Evolutionary conservation across 805 yeast genomes (phyloP), one percentile per base, ranked within the genome.

Genomic region (Teunomyces atbi): DNA sequence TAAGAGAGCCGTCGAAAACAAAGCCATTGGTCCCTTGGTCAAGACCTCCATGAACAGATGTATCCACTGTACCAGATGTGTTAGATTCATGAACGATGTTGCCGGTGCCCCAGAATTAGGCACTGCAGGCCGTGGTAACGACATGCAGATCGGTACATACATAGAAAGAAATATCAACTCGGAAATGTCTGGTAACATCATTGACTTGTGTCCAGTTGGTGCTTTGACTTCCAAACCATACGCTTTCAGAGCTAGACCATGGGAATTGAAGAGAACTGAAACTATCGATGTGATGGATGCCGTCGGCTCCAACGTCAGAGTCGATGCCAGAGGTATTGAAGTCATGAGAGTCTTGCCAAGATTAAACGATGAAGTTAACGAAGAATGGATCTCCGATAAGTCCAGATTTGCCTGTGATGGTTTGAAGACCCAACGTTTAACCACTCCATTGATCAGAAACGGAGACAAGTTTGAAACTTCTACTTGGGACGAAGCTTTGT

Each of bases 51-150:
- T 88, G 96, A 88, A 89, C 73, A 79, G 96, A 66, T 88, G 96
- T 70, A 88, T 88, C 60, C 96, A 88, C 68, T 88, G 96, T 74
- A 88, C 96, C 26, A 78, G 96, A 64, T 88, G 96, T 76, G 90
- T 88, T 18, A 81, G 96, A 61, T 88, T 88, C 70, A 75, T 90
- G 76, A 88, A 89, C 68, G 96, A 88, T 62, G 85, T 88, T 51
- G 96, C 96, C 33, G 96, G 96, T 53, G 94, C 96, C 33, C 89
- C 96, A 13, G 96, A 89, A 68, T 80, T 88, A 52, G 96, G 96
- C 57, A 81, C 92, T 47, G 65, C 91, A 35, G 96, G 96, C 51
- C 84, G 96, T 69, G 96, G 96, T 61, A 88, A 88, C 66, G 96
- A 88, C 61, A 79, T 89, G 83, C 95, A 88, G 72, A 88, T 88